Percentiles rank a stretch among this genome's conserved stretches.
phyloP scores from a whole-genome alignment of 2,329 filamentous ascomycete species.

The Epichloe bromicola region DNA sequence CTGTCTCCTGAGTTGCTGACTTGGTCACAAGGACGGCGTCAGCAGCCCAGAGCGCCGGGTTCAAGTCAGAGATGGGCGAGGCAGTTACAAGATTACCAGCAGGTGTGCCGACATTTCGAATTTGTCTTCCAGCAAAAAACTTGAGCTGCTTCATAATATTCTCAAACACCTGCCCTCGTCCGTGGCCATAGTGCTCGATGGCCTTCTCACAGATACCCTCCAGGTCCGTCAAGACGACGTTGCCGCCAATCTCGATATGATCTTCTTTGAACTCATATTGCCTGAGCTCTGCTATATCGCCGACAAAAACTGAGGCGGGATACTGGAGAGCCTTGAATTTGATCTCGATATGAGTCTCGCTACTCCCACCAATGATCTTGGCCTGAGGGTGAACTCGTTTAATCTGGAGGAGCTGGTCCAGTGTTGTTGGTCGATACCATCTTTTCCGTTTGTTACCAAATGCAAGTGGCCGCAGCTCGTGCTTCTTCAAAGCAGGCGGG shows the following conservation, averaged over 20 bases:
- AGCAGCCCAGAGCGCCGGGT: slow-evolving; percentile 82
- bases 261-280: slow-evolving; percentile 71
- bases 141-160: slow-evolving; percentile 87
- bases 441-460: slow-evolving; percentile 92
- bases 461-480: slow-evolving; percentile 66
- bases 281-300: slow-evolving; percentile 80
- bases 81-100: slow-evolving; percentile 91
- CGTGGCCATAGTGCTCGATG: slow-evolving; percentile 60
- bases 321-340: slow-evolving; percentile 96
- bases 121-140: slow-evolving; percentile 95
- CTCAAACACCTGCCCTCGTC: slow-evolving; percentile 66
- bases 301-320: slow-evolving; percentile 78
- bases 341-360: slow-evolving; percentile 95
- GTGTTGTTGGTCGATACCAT: slow-evolving; percentile 82
- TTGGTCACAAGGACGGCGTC: slow-evolving; percentile 73
- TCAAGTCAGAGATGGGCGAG: slow-evolving; percentile 91
- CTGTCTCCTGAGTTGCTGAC: slow-evolving; percentile 56
- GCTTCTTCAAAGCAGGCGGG: slow-evolving; percentile 70
- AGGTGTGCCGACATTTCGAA: slow-evolving; percentile 93
- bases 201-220: slow-evolving; percentile 75
- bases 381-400: slow-evolving; percentile 74
- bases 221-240: slow-evolving; percentile 82
- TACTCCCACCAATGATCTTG: slow-evolving; percentile 91
- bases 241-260: slow-evolving; percentile 82
- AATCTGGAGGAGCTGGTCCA: slow-evolving; percentile 82